Evolutionary conservation across 1,284 basidiomycete species (phyloP), one percentile per base, ranked within the genome.

Genomic region (Anthracocystis setariae): DNA sequence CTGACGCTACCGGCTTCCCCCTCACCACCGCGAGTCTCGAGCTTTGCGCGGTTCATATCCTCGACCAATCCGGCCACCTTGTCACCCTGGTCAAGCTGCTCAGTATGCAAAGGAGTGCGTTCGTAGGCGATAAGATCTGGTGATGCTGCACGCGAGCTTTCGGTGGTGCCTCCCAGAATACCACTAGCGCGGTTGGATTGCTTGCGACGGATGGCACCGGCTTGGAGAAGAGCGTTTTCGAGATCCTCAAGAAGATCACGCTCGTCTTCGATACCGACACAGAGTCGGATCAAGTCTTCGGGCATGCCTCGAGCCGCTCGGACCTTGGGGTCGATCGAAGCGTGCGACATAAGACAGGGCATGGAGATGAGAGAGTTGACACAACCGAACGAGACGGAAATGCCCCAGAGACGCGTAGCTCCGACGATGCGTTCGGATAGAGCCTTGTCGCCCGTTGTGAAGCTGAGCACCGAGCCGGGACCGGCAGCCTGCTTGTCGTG

Each of bases 291-390:
- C 57, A 99, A 88, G 84, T 98, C 93, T 84, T 99, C 96, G 24
- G 95, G 96, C 27, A 99, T 87, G 46, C 94, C 93, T 62, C 96
- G 91, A 52, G 90, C 94, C 25, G 93, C 93, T 35, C 96, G 91
- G 21, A 90, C 90, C 33, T 92, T 92, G 29, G 95, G 89, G 80
- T 97, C 94, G 76, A 99, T 99, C 38, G 94, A 98, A 25, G 96
- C 94, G 84, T 99, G 96, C 24, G 93, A 96, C 96, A 99, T 98
- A 76, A 94, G 90, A 84, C 96, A 98, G 43, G 96, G 96, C 96
- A 99, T 98, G 76, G 92, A 94, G 85, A 98, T 98, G 82, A 99
- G 85, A 81, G 91, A 93, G 86, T 99, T 98, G 76, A 99, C 94
- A 74, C 93, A 94, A 29, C 96, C 96, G 83, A 99, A 98, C 78